Conservation (phyloP, 2,329 filamentous ascomycete genomes). For the Didymella glomerata region DNA sequence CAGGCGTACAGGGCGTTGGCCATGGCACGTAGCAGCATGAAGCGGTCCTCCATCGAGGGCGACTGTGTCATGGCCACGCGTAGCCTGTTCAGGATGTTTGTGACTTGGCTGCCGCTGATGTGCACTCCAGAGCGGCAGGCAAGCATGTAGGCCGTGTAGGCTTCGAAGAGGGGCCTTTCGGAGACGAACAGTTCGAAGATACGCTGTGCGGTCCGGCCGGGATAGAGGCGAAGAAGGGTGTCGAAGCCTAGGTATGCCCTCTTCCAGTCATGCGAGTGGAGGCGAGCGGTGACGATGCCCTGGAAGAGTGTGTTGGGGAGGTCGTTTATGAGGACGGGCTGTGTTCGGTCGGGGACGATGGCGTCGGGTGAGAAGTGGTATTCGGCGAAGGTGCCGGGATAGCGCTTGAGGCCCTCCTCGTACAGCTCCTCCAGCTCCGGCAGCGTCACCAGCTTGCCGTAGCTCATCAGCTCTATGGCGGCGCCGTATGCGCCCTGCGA, state of each 20-base stretch:
- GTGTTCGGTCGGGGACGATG: conserved; percentile 55
- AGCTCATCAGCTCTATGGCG: conserved; percentile 59
- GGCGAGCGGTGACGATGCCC: conserved; percentile 58
- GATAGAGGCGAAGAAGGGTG: conserved; percentile 57
- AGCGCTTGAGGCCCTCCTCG: conserved; percentile 55
- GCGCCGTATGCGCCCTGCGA: conserved; percentile 57
- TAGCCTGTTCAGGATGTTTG: conserved; percentile 46
- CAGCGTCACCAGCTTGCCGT: conserved; percentile 50
- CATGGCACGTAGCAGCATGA: conserved; percentile 49
- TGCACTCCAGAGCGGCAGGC: conserved; percentile 57
- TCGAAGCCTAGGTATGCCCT: conserved; percentile 62
- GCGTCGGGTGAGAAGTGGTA: conserved; percentile 60
- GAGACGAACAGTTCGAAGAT: conserved; percentile 58
- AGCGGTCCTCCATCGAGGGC: conserved; percentile 31
- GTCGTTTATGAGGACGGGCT: conserved; percentile 42
- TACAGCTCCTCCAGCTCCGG: conserved; percentile 58
- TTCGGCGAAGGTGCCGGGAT: conserved; percentile 56
- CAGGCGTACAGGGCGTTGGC: conserved; percentile 55
- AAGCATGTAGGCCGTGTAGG: conserved; percentile 58
- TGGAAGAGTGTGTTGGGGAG: conserved; percentile 57
- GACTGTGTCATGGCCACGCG: conserved; percentile 30
- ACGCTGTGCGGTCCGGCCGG: conserved; percentile 52
- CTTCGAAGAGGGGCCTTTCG: conserved; percentile 57
- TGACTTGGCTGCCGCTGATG: conserved; percentile 44
- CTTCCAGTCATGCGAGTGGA: conserved; percentile 56